Conservation (phyloP, 805 yeast genomes). For the Metschnikowia shivogae region DNA sequence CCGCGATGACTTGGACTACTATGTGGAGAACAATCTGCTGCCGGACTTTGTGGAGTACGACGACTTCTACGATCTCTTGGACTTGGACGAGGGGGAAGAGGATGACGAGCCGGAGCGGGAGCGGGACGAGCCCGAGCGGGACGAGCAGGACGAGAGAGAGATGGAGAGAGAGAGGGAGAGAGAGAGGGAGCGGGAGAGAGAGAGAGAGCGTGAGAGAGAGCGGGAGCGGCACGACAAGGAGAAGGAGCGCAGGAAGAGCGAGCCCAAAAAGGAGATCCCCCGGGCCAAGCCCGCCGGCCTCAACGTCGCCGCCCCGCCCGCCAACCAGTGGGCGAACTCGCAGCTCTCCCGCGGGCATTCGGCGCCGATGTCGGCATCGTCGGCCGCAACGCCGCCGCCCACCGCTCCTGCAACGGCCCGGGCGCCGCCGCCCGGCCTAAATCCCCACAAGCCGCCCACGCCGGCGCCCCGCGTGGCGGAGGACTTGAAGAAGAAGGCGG, state of each 20-base stretch:
- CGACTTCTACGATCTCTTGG: conserved; percentile 83
- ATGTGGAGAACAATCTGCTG: conserved; percentile 90
- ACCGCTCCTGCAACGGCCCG: conserved; percentile 6
- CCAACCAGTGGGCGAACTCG: not conserved
- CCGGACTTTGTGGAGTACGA: conserved; percentile 93
- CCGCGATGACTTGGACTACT: conserved; percentile 87
- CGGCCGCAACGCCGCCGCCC: not conserved
- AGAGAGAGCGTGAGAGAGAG: not conserved
- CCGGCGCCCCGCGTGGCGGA: conserved; percentile 15
- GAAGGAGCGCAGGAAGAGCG: not conserved
- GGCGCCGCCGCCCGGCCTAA: conserved; percentile 20
- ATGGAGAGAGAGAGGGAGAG: not conserved
- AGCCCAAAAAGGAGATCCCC: not conserved
- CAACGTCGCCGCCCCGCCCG: not conserved
- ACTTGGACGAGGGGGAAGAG: conserved; percentile 46
- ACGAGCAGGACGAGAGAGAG: not conserved
- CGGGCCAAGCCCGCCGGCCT: not conserved
- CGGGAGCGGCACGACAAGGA: not conserved
- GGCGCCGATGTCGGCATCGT: not conserved
- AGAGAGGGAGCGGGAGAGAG: not conserved
- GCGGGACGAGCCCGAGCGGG: not conserved
- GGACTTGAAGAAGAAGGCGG: conserved; percentile 17
- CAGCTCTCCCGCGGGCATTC: not conserved
- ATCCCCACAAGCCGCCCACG: conserved; percentile 13
- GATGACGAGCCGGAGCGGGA: not conserved